These are phyloP conservation scores for Saccharata proteae DNA, from an alignment of 2,329 filamentous ascomycete species.

Conservation along the genomic window DNA sequence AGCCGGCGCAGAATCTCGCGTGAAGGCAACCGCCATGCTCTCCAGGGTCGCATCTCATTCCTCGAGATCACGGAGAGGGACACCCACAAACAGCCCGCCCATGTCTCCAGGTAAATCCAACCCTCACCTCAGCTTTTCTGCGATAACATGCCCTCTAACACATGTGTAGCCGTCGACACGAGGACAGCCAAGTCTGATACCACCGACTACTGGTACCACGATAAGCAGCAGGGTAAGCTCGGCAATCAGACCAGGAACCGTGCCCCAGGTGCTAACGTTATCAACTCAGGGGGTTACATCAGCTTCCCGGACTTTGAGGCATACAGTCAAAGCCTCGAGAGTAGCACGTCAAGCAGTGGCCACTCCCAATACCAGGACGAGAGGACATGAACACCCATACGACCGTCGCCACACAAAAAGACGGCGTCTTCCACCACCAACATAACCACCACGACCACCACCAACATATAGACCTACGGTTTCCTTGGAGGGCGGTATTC, in stretches of 20 bases:
- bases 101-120: constrained; percentile 9
- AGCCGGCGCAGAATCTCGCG: constrained; percentile 28
- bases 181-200: constrained; percentile 24
- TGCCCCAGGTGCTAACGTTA: constrained; percentile 18
- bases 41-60: constrained; percentile 33
- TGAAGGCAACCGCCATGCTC: constrained; percentile 29
- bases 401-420: too few relatives aligned
- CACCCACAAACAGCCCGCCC: constrained; percentile 11
- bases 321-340: constrained; percentile 31
- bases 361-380: constrained; percentile 5
- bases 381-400: not conserved
- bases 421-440: too few relatives aligned
- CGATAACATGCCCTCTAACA: not conserved
- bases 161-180: constrained; percentile 1
- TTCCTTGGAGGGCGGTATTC: too few relatives aligned
- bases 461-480: too few relatives aligned
- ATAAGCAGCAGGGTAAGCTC: constrained; percentile 25
- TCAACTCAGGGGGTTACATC: constrained; percentile 42
- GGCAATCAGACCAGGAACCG: not conserved
- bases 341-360: not conserved
- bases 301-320: constrained; percentile 65
- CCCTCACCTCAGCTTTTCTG: constrained; percentile 17
- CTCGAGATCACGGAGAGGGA: constrained; percentile 24
- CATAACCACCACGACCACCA: too few relatives aligned
- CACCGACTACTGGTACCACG: constrained; percentile 24